phyloP scores from a whole-genome alignment of 2,329 filamentous ascomycete species.

The Ceratocystis cacaofunesta region DNA sequence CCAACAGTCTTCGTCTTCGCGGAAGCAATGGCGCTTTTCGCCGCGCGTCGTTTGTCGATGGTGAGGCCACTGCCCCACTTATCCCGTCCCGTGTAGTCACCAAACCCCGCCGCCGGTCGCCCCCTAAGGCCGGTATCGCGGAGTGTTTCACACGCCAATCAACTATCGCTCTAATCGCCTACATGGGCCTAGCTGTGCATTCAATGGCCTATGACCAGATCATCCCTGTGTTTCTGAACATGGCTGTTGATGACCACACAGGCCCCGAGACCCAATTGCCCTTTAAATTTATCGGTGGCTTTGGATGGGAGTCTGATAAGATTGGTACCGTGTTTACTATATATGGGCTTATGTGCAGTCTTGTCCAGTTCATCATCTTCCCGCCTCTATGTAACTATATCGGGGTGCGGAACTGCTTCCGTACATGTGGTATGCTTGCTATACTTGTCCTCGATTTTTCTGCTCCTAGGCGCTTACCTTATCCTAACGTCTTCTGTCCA shows the following conservation, averaged over 20 bases:
- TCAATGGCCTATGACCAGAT: constrained; percentile 75
- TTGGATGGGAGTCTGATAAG: constrained; percentile 53
- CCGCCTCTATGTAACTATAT: constrained; percentile 57
- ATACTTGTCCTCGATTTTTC: neutral
- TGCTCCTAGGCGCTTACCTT: neutral
- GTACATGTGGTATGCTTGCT: constrained; percentile 36
- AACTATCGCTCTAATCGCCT: constrained; percentile 57
- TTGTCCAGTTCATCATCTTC: constrained; percentile 78
- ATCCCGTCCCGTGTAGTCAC: constrained; percentile 27
- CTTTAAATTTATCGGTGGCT: constrained; percentile 70
- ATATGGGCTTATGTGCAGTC: constrained; percentile 63
- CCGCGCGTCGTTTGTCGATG: constrained; percentile 37
- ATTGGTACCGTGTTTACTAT: constrained; percentile 79
- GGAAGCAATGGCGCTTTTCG: constrained; percentile 23
- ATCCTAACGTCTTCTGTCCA: neutral
- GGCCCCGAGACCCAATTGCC: constrained; percentile 49
- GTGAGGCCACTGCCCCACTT: constrained; percentile 42
- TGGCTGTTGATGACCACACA: constrained; percentile 39
- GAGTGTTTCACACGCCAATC: constrained; percentile 65
- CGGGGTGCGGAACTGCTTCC: constrained; percentile 61
- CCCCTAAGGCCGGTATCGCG: constrained; percentile 28
- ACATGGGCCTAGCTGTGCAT: constrained; percentile 70
- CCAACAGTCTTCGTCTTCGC: constrained; percentile 24
- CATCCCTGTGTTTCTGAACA: constrained; percentile 77
- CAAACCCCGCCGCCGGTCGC: constrained; percentile 15